Evolutionary conservation across 2,329 filamentous ascomycete species (phyloP), one percentile per base, ranked within the genome.

Genomic region (Teratosphaeria destructans): DNA sequence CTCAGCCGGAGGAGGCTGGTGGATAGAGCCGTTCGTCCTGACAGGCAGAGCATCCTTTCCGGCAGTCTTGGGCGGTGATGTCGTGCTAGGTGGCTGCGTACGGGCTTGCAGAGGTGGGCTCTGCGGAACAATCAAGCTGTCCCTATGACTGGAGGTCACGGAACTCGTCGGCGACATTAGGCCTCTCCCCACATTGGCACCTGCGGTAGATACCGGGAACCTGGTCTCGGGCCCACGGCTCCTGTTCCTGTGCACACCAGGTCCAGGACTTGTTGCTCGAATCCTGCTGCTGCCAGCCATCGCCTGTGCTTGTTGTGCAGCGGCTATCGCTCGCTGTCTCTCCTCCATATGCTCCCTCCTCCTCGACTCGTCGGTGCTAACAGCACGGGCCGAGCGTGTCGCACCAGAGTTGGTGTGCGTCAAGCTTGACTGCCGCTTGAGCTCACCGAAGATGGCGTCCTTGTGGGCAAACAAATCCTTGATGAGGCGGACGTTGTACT

Each of bases 321-420:
- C 84, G 37, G 81, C 83, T 59, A 94, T 85, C 62, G 90, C 90
- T 62, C 90, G 86, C 72, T 90, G 89, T 57, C 94, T 86, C 72
- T 96, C 94, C 75, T 97, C 93, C 85, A 96, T 93, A 66, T 95
- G 86, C 53, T 90, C 90, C 69, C 91, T 90, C 61, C 94, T 88
- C 74, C 95, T 95, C 76, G 90, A 95, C 79, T 99, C 94, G 71
- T 99, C 91, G 0, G 91, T 95, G 72, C 90, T 95, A 69, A 96
- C 89, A 34, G 92, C 92, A 55, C 94, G 87, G 26, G 64, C 63
- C 27, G 89, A 88, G 79, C 82, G 63, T 55, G 78, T 78, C n/a
- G 79, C 78, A 49, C 78, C 76, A 1, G 86, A 86, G 52, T 81
- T 79, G n/a, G 82, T 82, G 67, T 88, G 84, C 12, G 81, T 84